A percentile compares a stretch with the other conserved stretches of the same genome.
These are phyloP conservation scores for Calcarisporium arbuscula DNA, from an alignment of 2,329 filamentous ascomycete genomes.

Conservation along the genomic window DNA sequence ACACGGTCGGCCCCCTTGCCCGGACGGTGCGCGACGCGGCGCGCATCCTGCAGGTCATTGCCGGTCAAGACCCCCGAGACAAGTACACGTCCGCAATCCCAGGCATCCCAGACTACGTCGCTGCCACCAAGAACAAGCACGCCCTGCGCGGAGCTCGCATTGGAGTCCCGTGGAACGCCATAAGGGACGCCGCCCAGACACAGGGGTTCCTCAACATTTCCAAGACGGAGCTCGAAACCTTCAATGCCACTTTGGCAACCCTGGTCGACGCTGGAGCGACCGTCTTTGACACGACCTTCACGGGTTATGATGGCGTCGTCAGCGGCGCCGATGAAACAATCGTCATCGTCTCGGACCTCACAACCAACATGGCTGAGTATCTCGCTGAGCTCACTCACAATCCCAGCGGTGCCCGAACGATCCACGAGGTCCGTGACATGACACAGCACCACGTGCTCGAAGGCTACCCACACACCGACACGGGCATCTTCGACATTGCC, in stretches of 20 bases:
- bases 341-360: slow-evolving; percentile 54
- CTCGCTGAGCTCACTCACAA: slow-evolving; percentile 50
- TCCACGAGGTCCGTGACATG: slow-evolving; percentile 47
- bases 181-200: slow-evolving; percentile 26
- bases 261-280: slow-evolving; percentile 50
- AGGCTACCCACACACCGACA: slow-evolving; percentile 56
- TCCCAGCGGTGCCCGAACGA: slow-evolving; percentile 40
- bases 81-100: slow-evolving; percentile 47
- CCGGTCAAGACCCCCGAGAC: slow-evolving; percentile 52
- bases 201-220: slow-evolving; percentile 9
- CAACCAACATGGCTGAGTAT: slow-evolving; percentile 49
- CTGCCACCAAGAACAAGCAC: slow-evolving; percentile 46
- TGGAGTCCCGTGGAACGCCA: slow-evolving; percentile 55
- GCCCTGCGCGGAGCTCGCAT: slow-evolving; percentile 52
- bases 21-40: slow-evolving; percentile 58
- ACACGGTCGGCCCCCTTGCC: slow-evolving; percentile 57
- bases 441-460: slow-evolving; percentile 48
- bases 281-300: slow-evolving; percentile 48
- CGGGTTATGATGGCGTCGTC: slow-evolving; percentile 1
- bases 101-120: slow-evolving; percentile 50
- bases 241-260: slow-evolving; percentile 43
- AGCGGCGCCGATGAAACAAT: slow-evolving; percentile 26
- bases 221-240: slow-evolving; percentile 42
- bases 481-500: slow-evolving; percentile 51
- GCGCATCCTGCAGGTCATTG: slow-evolving; percentile 54